Evolutionary conservation across 257 asterid species (phyloP), one percentile per base, ranked within the genome.

Genomic region (Buddleja alternifolia): DNA sequence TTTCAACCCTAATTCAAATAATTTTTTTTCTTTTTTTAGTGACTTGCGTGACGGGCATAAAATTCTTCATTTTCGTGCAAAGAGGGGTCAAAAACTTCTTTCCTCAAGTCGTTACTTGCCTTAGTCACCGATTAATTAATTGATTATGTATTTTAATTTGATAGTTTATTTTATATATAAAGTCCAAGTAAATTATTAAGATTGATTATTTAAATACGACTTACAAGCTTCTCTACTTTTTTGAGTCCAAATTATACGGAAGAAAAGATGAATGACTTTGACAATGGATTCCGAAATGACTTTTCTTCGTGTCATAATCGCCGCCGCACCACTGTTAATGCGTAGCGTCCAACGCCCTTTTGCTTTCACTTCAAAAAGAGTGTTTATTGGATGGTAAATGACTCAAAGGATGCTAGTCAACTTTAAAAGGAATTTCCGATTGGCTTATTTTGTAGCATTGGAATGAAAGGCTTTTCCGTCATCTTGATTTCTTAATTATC

Each of bases 311-410:
- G 63, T 64, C 58, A 55, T 36, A 11, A 14, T 44, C 46, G 6
- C 39, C 4, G 55, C 36, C 36, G 64, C 73, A 41, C 74, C 41
- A 60, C 65, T 25, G 12, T 25, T 63, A 72, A 72, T 53, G 71
- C 76, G 71, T 32, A 63, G 58, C 66, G 76, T 74, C 73, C 71
- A 74, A 60, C 47, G 16, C 46, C 40, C 46, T 9, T 9, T 48
- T 59, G 55, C 63, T 60, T 34, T 36, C 46, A 68, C 37, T 41
- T 41, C 34, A 42, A 24, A 10, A 40, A 62, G 19, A 55, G 55
- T 70, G 63, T 60, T 16, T 21, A 17, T 9, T 15, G 34, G 0
- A 56, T 41, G 11, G 16, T 34, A 44, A 24, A 6, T 62, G 56
- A 68, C 23, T 52, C 5, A 39, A 61, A 50, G 34, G 14, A 71